phyloP scores from a whole-genome alignment of 148 eudicot species.

The Tetragonia tetragonoides region DNA sequence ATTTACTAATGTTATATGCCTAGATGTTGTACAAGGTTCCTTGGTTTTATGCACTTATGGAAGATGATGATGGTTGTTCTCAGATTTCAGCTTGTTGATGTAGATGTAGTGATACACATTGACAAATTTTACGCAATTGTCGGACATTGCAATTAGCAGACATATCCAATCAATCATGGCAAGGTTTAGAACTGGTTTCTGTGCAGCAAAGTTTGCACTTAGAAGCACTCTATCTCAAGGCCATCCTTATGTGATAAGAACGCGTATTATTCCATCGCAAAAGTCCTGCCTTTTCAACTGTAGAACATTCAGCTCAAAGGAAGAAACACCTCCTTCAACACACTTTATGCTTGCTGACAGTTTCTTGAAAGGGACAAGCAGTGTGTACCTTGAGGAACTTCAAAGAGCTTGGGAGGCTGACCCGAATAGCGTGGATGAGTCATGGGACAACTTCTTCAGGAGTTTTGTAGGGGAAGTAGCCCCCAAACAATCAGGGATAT shows the following conservation, averaged over 20 bases:
- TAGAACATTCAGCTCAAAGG: slow-evolving; percentile 38
- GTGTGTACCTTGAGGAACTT: slow-evolving; percentile 66
- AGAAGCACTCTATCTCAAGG: slow-evolving; percentile 47
- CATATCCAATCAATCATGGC: slow-evolving; percentile 22
- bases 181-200: slow-evolving; percentile 63
- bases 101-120: too few species aligned
- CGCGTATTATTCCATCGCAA: slow-evolving; percentile 30
- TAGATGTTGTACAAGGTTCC: too few species aligned
- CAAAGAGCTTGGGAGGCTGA: slow-evolving; percentile 76
- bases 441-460: slow-evolving; percentile 71
- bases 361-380: slow-evolving; percentile 63
- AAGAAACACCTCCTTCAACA: slow-evolving; percentile 44
- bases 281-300: slow-evolving; percentile 31
- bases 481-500: slow-evolving; percentile 56
- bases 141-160: too few species aligned
- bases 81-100: too few species aligned
- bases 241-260: slow-evolving; percentile 36
- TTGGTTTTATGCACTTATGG: too few species aligned
- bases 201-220: slow-evolving; percentile 51
- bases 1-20: too few species aligned
- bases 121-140: too few species aligned
- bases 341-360: slow-evolving; percentile 56
- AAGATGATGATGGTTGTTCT: too few species aligned
- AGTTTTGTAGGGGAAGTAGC: slow-evolving; percentile 59
- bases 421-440: slow-evolving; percentile 69